These are phyloP conservation scores for Odonthalia washingtoniensis DNA, from an alignment of 31 red algal genomes.

Conservation along the genomic window DNA sequence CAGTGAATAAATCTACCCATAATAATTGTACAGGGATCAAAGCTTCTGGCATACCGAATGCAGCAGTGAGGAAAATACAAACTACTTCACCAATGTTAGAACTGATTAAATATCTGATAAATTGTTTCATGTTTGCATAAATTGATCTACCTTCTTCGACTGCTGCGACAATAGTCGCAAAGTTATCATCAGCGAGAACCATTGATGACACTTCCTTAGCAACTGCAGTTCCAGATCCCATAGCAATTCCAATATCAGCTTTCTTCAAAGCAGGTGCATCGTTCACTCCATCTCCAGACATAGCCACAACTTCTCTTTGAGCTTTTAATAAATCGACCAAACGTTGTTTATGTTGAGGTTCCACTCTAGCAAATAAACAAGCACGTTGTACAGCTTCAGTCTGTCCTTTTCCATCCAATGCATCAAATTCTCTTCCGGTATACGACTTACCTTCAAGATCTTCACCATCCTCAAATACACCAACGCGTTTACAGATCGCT, in stretches of 20 bases:
- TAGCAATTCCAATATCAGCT: constrained; percentile 98
- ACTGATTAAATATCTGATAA: constrained; percentile 97
- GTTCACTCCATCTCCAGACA: constrained; percentile 99
- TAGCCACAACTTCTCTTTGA: constrained; percentile 92
- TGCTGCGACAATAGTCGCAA: constrained; percentile 98
- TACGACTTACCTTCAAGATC: constrained; percentile 85
- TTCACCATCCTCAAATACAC: constrained; percentile 92
- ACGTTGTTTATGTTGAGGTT: constrained; percentile 88
- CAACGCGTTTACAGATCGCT: constrained; percentile 94
- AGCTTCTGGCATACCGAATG: constrained; percentile 89
- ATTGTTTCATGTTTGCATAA: constrained; percentile 99
- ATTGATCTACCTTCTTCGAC: constrained; percentile 98
- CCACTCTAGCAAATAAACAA: constrained; percentile 91
- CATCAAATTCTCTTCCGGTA: constrained; percentile 96
- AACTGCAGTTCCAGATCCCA: constrained; percentile 99
- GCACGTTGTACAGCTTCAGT: constrained; percentile 62
- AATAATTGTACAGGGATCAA: constrained; percentile 92
- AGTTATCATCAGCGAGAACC: constrained; percentile 99
- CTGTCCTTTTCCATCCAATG: constrained; percentile 60
- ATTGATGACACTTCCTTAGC: constrained; percentile 95
- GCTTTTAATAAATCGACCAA: constrained; percentile 82
- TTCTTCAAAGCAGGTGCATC: constrained; percentile 98
- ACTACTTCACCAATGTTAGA: constrained; percentile 98
- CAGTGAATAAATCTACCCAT: constrained; percentile 99
- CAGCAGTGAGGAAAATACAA: constrained; percentile 95